Percentiles rank a stretch among this genome's conserved stretches.
Evolutionary conservation across 495 filamentous ascomycete species (phyloP).

Genomic region (Trichocladium uniseriatum): DNA sequence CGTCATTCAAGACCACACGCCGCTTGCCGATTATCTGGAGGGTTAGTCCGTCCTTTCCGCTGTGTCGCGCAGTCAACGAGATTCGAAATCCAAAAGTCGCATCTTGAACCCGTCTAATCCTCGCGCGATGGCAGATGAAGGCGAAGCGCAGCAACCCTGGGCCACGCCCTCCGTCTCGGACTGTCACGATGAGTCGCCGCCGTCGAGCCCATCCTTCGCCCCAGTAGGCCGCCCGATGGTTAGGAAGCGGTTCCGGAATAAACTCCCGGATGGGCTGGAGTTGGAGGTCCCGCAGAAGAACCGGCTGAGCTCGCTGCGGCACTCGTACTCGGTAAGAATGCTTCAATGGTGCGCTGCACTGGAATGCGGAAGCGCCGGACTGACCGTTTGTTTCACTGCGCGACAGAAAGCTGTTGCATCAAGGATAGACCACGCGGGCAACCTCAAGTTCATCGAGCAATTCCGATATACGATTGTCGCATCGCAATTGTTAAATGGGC

Average conservation of each 20-base stretch:
- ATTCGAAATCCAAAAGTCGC: background rate
- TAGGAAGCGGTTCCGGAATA: slow-evolving; percentile 56
- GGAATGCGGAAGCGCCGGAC: background rate
- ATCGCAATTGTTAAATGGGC: slow-evolving; percentile 77
- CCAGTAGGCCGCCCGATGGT: slow-evolving; percentile 63
- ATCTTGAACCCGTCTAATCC: slow-evolving; percentile 2
- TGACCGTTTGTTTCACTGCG: slow-evolving; percentile 3
- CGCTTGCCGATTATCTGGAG: slow-evolving; percentile 87
- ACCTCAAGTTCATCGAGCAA: slow-evolving; percentile 81
- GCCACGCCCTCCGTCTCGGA: slow-evolving; percentile 28
- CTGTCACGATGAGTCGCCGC: slow-evolving; percentile 39
- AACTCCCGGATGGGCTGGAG: slow-evolving; percentile 52
- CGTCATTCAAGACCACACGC: slow-evolving; percentile 80
- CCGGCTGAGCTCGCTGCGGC: slow-evolving; percentile 27
- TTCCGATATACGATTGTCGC: slow-evolving; percentile 94
- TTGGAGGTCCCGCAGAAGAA: slow-evolving; percentile 40
- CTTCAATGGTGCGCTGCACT: background rate
- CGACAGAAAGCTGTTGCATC: slow-evolving; percentile 53
- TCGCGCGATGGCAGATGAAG: slow-evolving; percentile 26
- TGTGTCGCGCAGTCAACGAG: background rate
- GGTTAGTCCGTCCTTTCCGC: slow-evolving; percentile 43
- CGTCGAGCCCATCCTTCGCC: slow-evolving; percentile 55
- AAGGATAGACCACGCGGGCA: slow-evolving; percentile 70
- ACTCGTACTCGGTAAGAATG: slow-evolving; percentile 20
- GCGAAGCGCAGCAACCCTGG: slow-evolving; percentile 35